Base-by-base conservation (phyloP, 1,284 basidiomycete species). In the Pterula multifida region DNA sequence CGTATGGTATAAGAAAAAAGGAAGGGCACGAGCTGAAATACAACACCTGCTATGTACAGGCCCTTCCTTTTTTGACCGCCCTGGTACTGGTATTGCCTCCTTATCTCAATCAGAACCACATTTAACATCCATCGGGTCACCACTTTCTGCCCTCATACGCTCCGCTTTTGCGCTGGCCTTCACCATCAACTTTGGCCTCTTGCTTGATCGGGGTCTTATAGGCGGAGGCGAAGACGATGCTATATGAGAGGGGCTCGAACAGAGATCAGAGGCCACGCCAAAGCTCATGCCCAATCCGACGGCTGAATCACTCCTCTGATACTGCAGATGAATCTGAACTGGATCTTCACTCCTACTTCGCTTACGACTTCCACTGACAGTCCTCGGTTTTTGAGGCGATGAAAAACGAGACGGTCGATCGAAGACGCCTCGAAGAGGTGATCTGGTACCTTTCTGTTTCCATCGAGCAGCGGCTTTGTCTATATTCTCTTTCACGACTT, bases 271-370 rank as follows among this genome's bases (percentile, higher is more conserved):
- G 9, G 39, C 39, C 39, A 42, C 19, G 9, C 39, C 39, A 42
- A 42, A 42, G 39, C 39, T 42, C 39, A 42, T 42, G 9, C 39
- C 39, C 39, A 42, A 42, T 17, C 39, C 39, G 4, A 42, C 15
- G 28, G 15, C 6, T 6, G 28, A 6, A 15, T 32, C 39, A 19
- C 17, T 42, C 17, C 39, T 42, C 39, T 42, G 39, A 17, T 17
- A 9, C 6, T 42, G 39, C 39, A 42, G 9, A 19, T 42, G 19
- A 42, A 6, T 19, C 39, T 6, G 17, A 19, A 6, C 4, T 19
- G 39, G 39, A 42, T 42, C 39, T 17, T 42, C 39, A 42, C 39
- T 42, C 39, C 39, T 42, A 42, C 39, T 42, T n/a, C 39, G 39
- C 39, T 42, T 42, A 4, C 39, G 39, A 22, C 39, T 19, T 4